Conservation (phyloP, 2,329 filamentous ascomycete genomes). For the Fusarium setosum region DNA sequence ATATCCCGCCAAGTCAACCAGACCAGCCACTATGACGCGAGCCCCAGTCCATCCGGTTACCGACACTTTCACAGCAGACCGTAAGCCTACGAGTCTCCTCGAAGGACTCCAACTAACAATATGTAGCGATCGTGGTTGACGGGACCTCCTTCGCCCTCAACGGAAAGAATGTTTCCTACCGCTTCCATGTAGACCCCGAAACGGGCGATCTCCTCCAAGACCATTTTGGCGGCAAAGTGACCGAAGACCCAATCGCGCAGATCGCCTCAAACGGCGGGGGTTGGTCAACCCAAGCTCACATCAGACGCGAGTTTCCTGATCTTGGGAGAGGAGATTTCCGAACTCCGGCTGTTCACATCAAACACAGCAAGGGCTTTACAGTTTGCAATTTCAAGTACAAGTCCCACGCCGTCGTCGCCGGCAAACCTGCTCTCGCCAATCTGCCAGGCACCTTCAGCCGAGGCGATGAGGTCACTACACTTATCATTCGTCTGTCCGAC, state of each 20-base stretch:
- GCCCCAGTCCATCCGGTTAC: neutral
- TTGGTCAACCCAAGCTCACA: slow-evolving; percentile 64
- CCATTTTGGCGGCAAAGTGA: slow-evolving; percentile 69
- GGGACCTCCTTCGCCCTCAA: slow-evolving; percentile 68
- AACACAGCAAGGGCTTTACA: slow-evolving; percentile 68
- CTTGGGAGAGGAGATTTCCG: slow-evolving; percentile 73
- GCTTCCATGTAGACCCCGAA: slow-evolving; percentile 69
- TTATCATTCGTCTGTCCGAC: slow-evolving; percentile 69
- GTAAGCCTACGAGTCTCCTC: neutral
- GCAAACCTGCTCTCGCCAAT: slow-evolving; percentile 67
- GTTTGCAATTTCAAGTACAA: slow-evolving; percentile 69
- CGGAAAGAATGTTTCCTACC: slow-evolving; percentile 68
- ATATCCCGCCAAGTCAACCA: too few relatives aligned
- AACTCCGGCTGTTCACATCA: slow-evolving; percentile 69
- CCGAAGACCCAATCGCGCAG: slow-evolving; percentile 60
- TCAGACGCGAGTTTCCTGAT: slow-evolving; percentile 72
- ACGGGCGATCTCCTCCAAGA: slow-evolving; percentile 69
- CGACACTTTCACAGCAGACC: neutral
- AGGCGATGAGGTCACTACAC: slow-evolving; percentile 66
- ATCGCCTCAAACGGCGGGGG: slow-evolving; percentile 54
- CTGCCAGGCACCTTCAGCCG: slow-evolving; percentile 70
- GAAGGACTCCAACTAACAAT: neutral
- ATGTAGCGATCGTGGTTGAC: slow-evolving; percentile 62
- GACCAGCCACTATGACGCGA: neutral
- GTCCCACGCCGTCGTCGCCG: slow-evolving; percentile 64